Percentiles rank a stretch among this genome's conserved stretches.
Evolutionary conservation across 768 basidiomycete species (phyloP).

Genomic region (Boletus vermiculosoides): DNA sequence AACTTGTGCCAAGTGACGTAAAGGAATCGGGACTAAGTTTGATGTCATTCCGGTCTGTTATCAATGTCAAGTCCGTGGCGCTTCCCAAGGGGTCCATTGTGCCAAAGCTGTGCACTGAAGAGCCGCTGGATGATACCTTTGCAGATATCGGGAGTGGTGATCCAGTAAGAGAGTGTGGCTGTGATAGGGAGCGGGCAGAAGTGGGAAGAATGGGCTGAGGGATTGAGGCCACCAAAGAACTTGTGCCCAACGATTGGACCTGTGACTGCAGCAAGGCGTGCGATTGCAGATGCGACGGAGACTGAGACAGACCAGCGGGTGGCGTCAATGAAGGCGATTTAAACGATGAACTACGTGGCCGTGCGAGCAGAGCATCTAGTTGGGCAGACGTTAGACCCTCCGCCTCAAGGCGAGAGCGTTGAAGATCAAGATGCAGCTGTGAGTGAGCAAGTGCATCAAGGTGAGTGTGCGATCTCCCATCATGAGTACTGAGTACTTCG

Average conservation of each 20-base stretch:
- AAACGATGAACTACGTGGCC: constrained; percentile 23
- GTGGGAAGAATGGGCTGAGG: constrained; percentile 24
- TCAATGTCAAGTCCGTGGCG: constrained; percentile 23
- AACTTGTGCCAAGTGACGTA: constrained; percentile 25
- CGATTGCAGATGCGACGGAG: constrained; percentile 21
- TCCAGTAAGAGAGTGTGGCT: constrained; percentile 29
- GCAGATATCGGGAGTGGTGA: constrained; percentile 28
- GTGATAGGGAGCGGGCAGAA: constrained; percentile 24
- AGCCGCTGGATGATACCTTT: constrained; percentile 21
- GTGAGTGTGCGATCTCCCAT: constrained; percentile 20
- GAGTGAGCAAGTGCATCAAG: constrained; percentile 26
- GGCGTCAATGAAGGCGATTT: constrained; percentile 25
- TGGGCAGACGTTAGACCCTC: constrained; percentile 28
- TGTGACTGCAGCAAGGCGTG: constrained; percentile 20
- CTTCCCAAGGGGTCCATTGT: constrained; percentile 8
- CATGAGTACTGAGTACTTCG: constrained; percentile 26
- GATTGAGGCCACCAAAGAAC: constrained; percentile 16
- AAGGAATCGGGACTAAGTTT: constrained; percentile 28
- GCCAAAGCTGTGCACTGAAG: constrained; percentile 21
- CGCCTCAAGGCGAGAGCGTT: constrained; percentile 27
- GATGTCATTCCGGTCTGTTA: constrained; percentile 25
- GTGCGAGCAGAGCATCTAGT: constrained; percentile 29
- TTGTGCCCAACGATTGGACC: constrained; percentile 14
- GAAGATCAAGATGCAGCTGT: constrained; percentile 24
- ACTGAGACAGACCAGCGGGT: constrained; percentile 15